These are phyloP conservation scores for Rusavskia elegans DNA, from an alignment of 495 filamentous ascomycete species.

Conservation along the genomic window DNA sequence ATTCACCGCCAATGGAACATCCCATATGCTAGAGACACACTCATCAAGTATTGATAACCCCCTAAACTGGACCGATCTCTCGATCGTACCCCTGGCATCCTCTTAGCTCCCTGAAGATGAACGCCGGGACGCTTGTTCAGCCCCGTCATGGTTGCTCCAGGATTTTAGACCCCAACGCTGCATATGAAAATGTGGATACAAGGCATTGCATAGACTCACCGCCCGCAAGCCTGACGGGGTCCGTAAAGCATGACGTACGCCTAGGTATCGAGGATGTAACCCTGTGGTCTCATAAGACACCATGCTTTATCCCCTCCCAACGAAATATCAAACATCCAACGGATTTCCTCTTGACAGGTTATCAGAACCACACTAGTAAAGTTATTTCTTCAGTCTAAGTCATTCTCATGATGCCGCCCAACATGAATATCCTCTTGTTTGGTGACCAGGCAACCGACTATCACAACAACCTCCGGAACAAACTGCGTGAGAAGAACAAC, in stretches of 20 bases:
- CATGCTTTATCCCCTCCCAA: background rate
- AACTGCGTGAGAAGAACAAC: constrained; percentile 49
- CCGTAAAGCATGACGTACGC: background rate
- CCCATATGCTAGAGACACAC: background rate
- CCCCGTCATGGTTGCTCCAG: background rate
- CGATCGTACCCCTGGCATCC: background rate
- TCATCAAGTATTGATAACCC: background rate
- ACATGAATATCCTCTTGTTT: constrained; percentile 28
- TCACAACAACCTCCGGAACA: constrained; percentile 44
- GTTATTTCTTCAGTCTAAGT: background rate
- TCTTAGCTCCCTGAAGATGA: background rate
- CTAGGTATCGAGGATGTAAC: background rate
- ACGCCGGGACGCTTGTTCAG: background rate
- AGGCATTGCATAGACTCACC: background rate
- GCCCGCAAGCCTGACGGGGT: background rate
- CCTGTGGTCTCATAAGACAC: background rate
- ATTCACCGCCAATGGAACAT: background rate
- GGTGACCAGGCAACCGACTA: constrained; percentile 72
- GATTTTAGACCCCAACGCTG: background rate
- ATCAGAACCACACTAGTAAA: background rate
- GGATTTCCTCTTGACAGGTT: background rate
- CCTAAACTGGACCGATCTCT: background rate
- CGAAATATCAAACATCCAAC: background rate
- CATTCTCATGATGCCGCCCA: background rate
- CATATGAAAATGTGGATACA: background rate